Percentiles rank a stretch among this genome's conserved stretches.
Evolutionary conservation across 306 rosid species (phyloP).

Genomic region (Medicago truncatula): DNA sequence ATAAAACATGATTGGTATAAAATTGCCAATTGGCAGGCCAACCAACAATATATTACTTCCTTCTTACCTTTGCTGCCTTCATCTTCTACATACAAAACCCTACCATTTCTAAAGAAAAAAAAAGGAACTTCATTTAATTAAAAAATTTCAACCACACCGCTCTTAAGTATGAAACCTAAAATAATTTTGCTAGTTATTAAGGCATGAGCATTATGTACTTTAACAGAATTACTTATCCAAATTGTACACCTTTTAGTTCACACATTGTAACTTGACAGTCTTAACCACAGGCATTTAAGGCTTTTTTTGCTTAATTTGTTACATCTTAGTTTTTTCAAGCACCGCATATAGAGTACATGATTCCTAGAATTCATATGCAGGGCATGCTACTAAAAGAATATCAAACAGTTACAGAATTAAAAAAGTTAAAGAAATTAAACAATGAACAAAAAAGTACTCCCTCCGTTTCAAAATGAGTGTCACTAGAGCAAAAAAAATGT

Average conservation of each 20-base stretch:
- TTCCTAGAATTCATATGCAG: conserved; percentile 22
- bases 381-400: background rate
- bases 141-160: conserved; percentile 14
- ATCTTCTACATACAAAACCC: conserved; percentile 22
- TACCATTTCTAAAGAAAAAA: conserved; percentile 12
- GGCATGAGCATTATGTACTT: background rate
- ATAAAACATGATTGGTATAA: conserved; percentile 20
- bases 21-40: conserved; percentile 4
- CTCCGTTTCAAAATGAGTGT: no score
- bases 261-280: conserved; percentile 11
- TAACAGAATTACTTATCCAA: conserved; percentile 5
- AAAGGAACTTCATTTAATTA: background rate
- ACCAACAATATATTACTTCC: conserved; percentile 12
- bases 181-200: conserved; percentile 1
- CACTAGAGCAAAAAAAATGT: no score
- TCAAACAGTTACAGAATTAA: conserved; percentile 21
- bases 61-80: background rate
- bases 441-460: background rate
- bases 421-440: conserved; percentile 1
- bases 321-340: conserved; percentile 26
- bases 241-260: background rate
- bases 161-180: conserved; percentile 4
- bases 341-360: background rate
- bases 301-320: conserved; percentile 14
- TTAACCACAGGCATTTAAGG: background rate